A percentile compares a stretch with the other conserved stretches of the same genome.
phyloP scores from a whole-genome alignment of 1,284 basidiomycete species.

The Cutaneotrichosporon mucoides region DNA sequence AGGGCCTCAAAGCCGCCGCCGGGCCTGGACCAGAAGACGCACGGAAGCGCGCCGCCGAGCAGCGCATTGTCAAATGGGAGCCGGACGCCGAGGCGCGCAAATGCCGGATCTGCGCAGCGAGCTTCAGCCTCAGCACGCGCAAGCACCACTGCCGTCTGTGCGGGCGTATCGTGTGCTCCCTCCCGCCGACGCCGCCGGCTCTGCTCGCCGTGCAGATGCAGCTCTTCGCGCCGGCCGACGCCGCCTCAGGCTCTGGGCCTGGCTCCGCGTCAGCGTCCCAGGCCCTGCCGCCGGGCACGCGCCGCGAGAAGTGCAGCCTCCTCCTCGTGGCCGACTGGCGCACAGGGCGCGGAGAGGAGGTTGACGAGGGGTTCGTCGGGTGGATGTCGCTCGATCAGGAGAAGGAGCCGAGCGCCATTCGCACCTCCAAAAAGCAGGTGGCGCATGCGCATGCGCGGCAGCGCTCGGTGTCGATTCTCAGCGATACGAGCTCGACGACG shows the following conservation, averaged over 20 bases:
- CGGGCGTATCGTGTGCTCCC: slow-evolving; percentile 84
- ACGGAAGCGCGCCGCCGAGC: slow-evolving; percentile 63
- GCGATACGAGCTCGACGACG: slow-evolving; percentile 1
- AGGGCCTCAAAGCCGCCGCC: slow-evolving; percentile 57
- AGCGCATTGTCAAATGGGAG: slow-evolving; percentile 93
- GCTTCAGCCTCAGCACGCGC: slow-evolving; percentile 84
- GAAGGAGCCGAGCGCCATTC: background rate
- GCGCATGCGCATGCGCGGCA: background rate
- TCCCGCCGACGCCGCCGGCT: slow-evolving; percentile 63
- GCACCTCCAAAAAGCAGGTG: background rate
- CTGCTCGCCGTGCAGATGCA: slow-evolving; percentile 50
- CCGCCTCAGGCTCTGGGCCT: slow-evolving; percentile 19
- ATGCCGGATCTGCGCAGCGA: slow-evolving; percentile 79
- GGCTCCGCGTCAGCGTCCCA: no score
- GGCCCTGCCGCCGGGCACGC: slow-evolving; percentile 49
- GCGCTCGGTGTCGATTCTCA: background rate
- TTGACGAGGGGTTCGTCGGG: slow-evolving; percentile 75
- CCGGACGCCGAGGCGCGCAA: slow-evolving; percentile 69
- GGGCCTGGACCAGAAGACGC: slow-evolving; percentile 54
- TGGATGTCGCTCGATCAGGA: slow-evolving; percentile 50
- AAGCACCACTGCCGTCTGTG: slow-evolving; percentile 97
- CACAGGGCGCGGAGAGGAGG: slow-evolving; percentile 72
- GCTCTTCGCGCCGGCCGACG: slow-evolving; percentile 39
- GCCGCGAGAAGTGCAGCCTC: slow-evolving; percentile 66
- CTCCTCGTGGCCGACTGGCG: slow-evolving; percentile 74